A percentile compares a stretch with the other conserved stretches of the same genome.
Conservation (phyloP, 257 asterid genomes). For the Fraxinus cuspidata region DNA sequence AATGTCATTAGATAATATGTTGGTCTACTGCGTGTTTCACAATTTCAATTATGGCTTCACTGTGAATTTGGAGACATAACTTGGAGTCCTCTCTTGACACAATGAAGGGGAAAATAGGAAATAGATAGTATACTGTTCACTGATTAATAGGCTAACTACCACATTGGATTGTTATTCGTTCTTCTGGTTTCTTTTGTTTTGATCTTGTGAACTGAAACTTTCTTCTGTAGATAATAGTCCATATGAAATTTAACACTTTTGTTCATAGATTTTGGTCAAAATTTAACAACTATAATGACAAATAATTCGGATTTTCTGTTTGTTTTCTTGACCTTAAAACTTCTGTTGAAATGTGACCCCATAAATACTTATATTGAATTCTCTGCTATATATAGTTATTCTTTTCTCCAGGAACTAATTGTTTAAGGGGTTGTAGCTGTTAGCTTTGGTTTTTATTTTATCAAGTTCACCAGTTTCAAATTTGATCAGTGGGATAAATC, state of each 20-base stretch:
- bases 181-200: not conserved
- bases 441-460: constrained; percentile 12
- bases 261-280: not conserved
- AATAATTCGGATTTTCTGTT: not conserved
- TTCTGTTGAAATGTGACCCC: not conserved
- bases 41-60: constrained; percentile 1
- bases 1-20: constrained; percentile 23
- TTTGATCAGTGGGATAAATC: not conserved
- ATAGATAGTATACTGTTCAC: not conserved
- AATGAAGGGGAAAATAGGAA: too few species aligned
- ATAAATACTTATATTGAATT: too few species aligned
- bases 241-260: not conserved
- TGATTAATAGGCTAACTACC: constrained; percentile 8
- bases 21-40: constrained; percentile 7
- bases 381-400: not conserved
- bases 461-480: not conserved
- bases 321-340: not conserved
- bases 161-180: not conserved
- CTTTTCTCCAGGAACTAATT: not conserved
- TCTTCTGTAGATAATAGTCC: not conserved
- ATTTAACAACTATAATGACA: constrained; percentile 1
- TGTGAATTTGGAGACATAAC: constrained; percentile 11
- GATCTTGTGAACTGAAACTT: constrained; percentile 14
- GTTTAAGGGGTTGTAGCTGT: not conserved
- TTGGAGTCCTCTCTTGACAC: constrained; percentile 12